Evolutionary conservation across 1,139 yeast species (phyloP).

Genomic region (Lodderomyces pseudojiufengensis): DNA sequence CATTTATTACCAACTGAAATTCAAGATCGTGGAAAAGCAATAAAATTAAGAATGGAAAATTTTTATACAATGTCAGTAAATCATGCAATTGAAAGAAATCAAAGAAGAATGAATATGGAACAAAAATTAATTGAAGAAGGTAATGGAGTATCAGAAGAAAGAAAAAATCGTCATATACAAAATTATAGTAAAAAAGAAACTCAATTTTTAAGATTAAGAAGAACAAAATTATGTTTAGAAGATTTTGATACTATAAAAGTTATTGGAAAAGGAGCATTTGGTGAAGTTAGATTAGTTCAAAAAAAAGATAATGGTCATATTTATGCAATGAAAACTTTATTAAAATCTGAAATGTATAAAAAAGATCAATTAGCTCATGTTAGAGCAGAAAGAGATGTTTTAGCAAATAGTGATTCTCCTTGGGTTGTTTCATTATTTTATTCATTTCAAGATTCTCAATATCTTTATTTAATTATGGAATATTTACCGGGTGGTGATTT

Average conservation of each 20-base stretch:
- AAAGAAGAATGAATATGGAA: conserved; percentile 70
- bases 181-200: conserved; percentile 74
- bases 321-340: conserved; percentile 78
- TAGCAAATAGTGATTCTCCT: conserved; percentile 82
- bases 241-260: conserved; percentile 79
- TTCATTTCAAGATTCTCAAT: conserved; percentile 76
- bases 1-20: conserved; percentile 62
- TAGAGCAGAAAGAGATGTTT: conserved; percentile 80
- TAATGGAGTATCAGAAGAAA: conserved; percentile 59
- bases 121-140: conserved; percentile 64
- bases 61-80: conserved; percentile 73
- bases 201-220: conserved; percentile 67
- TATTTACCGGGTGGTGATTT: conserved; percentile 83
- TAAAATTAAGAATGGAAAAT: conserved; percentile 67
- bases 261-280: conserved; percentile 85
- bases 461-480: conserved; percentile 76
- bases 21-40: conserved; percentile 73
- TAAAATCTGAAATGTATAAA: conserved; percentile 79
- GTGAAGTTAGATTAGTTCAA: conserved; percentile 81
- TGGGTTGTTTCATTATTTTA: conserved; percentile 83
- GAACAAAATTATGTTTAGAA: conserved; percentile 70
- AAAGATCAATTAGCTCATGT: conserved; percentile 83
- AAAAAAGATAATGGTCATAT: conserved; percentile 79
- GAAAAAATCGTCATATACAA: conserved; percentile 68
- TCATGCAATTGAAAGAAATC: conserved; percentile 79